Evolutionary conservation across 2,329 filamentous ascomycete species (phyloP).

Genomic region (Fusarium goolgardi): DNA sequence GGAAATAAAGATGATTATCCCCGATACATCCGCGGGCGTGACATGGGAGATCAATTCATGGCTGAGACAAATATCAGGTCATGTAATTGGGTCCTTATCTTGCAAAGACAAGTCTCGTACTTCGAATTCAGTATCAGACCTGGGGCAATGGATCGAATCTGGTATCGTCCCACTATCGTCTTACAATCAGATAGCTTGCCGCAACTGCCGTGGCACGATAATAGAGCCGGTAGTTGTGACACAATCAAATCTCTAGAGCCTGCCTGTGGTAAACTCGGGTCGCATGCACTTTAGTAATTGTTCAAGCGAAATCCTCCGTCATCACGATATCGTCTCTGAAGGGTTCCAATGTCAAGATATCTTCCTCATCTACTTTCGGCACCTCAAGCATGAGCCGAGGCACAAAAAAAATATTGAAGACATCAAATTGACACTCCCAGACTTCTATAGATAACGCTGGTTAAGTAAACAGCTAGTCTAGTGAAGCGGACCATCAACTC

Average conservation of each 20-base stretch:
- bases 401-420: neutral
- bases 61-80: neutral
- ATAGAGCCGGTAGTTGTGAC: conserved; percentile 26
- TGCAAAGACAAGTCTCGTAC: conserved; percentile 36
- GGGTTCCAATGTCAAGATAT: conserved; percentile 9
- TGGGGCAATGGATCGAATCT: conserved; percentile 26
- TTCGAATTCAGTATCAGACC: conserved; percentile 32
- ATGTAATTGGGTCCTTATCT: neutral
- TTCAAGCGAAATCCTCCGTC: neutral
- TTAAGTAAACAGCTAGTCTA: conserved; percentile 30
- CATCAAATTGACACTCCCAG: conserved; percentile 24
- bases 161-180: conserved; percentile 33
- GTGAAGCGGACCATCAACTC: conserved; percentile 24
- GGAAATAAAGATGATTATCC: conserved; percentile 13
- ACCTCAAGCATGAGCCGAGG: conserved; percentile 16
- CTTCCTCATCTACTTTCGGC: conserved; percentile 13
- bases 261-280: no score
- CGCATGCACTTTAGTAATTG: no score
- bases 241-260: conserved; percentile 1
- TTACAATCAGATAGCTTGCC: conserved; percentile 30
- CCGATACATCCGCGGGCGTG: neutral
- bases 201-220: conserved; percentile 23
- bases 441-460: conserved; percentile 13
- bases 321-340: neutral
- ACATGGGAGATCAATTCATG: neutral